Conservation (phyloP, 1,284 basidiomycete species). For the Macrocystidia cucumis region DNA sequence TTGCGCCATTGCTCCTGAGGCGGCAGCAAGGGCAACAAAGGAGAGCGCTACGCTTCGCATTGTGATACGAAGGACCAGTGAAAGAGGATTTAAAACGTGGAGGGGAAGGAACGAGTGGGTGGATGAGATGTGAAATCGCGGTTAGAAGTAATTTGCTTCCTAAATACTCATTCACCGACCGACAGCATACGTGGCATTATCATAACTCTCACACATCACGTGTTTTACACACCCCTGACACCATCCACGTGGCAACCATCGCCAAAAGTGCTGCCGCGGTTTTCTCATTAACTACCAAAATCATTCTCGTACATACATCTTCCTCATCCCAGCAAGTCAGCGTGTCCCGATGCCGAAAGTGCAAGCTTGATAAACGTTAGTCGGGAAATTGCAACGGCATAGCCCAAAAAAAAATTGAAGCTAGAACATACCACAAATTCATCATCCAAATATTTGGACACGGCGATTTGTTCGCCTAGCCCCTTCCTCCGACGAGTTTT, state of each 20-base stretch:
- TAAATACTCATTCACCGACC: conserved; percentile 23
- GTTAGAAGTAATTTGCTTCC: conserved; percentile 13
- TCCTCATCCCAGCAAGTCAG: conserved; percentile 69
- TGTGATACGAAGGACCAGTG: conserved; percentile 63
- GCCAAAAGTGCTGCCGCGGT: too few species aligned
- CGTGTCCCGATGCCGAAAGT: conserved; percentile 85
- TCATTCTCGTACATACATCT: too few species aligned
- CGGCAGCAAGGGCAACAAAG: conserved; percentile 58
- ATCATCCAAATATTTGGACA: conserved; percentile 91
- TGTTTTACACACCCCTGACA: too few species aligned
- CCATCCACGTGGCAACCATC: too few species aligned
- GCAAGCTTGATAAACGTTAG: conserved; percentile 49
- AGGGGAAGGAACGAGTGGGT: conserved; percentile 29
- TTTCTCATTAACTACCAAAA: too few species aligned
- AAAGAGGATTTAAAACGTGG: conserved; percentile 21
- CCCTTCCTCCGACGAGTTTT: conserved; percentile 97
- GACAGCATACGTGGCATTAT: conserved; percentile 34
- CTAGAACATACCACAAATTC: conserved; percentile 73
- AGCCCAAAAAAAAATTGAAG: not conserved
- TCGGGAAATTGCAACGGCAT: conserved; percentile 2
- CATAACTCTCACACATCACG: conserved; percentile 21
- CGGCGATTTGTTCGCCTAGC: conserved; percentile 87
- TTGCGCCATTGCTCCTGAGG: conserved; percentile 52
- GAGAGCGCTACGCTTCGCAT: conserved; percentile 85
- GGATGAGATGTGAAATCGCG: conserved; percentile 22